Percentiles rank a stretch among this genome's conserved stretches.
Evolutionary conservation across 2,329 filamentous ascomycete species (phyloP).

Genomic region (Biscogniauxia mediterranea): DNA sequence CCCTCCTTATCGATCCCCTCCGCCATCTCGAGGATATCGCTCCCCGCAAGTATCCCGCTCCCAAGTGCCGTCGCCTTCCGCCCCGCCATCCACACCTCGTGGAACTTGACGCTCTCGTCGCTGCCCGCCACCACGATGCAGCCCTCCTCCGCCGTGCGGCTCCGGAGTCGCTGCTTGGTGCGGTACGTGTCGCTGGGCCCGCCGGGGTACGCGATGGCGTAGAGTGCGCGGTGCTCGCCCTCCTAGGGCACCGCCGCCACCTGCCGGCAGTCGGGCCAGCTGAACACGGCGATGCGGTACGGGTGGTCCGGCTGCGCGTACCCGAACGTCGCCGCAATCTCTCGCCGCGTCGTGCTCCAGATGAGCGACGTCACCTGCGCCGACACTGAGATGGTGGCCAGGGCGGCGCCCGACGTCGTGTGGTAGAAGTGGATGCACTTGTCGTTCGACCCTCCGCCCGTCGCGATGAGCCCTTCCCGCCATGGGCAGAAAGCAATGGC

Average conservation of each 20-base stretch:
- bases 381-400: slow-evolving; percentile 88
- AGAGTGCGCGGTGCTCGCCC: slow-evolving; percentile 75
- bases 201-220: slow-evolving; percentile 79
- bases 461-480: slow-evolving; percentile 83
- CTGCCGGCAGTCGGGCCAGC: slow-evolving; percentile 88
- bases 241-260: slow-evolving; percentile 84
- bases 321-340: slow-evolving; percentile 92
- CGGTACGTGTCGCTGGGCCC: slow-evolving; percentile 42
- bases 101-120: slow-evolving; percentile 90
- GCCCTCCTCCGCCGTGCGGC: slow-evolving; percentile 63
- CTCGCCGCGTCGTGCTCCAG: slow-evolving; percentile 81
- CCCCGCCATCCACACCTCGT: slow-evolving; percentile 83
- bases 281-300: slow-evolving; percentile 86
- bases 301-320: slow-evolving; percentile 89
- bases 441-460: slow-evolving; percentile 90
- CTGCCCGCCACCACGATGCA: slow-evolving; percentile 91
- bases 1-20: slow-evolving; percentile 77
- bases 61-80: slow-evolving; percentile 52
- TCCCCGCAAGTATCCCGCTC: slow-evolving; percentile 70
- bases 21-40: slow-evolving; percentile 78
- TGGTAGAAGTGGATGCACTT: slow-evolving; percentile 97
- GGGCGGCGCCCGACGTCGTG: slow-evolving; percentile 73
- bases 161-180: slow-evolving; percentile 47
- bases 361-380: slow-evolving; percentile 92
- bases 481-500: slow-evolving; percentile 96